These are phyloP conservation scores for Trichoderma virens DNA, from an alignment of 495 filamentous ascomycete species.

Conservation along the genomic window DNA sequence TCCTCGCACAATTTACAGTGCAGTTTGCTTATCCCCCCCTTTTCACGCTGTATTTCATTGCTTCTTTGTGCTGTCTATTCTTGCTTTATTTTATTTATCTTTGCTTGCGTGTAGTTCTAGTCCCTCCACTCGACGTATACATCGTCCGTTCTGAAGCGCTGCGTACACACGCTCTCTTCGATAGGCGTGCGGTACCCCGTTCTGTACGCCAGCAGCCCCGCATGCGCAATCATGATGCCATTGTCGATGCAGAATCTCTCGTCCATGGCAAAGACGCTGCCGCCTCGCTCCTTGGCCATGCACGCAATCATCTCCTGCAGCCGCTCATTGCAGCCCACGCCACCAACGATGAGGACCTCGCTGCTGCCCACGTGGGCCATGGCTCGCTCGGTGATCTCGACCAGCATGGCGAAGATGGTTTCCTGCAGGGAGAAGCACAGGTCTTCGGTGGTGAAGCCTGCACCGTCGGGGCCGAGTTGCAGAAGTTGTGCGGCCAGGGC, in stretches of 20 bases:
- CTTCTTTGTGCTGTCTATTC: not conserved
- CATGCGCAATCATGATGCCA: slow-evolving; percentile 99
- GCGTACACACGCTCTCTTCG: slow-evolving; percentile 82
- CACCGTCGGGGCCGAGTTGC: slow-evolving; percentile 33
- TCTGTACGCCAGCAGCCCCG: slow-evolving; percentile 75
- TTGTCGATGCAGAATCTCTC: slow-evolving; percentile 99
- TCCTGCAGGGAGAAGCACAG: slow-evolving; percentile 94
- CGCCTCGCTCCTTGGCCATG: slow-evolving; percentile 88
- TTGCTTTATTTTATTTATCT: not conserved
- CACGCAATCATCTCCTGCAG: slow-evolving; percentile 97
- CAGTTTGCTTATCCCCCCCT: not conserved
- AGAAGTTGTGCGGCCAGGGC: slow-evolving; percentile 58
- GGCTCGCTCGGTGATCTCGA: slow-evolving; percentile 95
- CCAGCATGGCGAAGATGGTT: slow-evolving; percentile 91
- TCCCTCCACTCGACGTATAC: slow-evolving; percentile 89
- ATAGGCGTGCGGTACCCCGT: slow-evolving; percentile 69
- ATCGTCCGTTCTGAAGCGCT: slow-evolving; percentile 92
- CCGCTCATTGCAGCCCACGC: slow-evolving; percentile 96
- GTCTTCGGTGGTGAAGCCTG: slow-evolving; percentile 66
- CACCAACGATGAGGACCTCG: slow-evolving; percentile 91
- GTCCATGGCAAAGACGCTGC: slow-evolving; percentile 88
- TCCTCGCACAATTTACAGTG: not conserved
- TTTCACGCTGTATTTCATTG: not conserved
- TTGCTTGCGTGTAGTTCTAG: slow-evolving; percentile 24
- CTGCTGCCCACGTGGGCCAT: slow-evolving; percentile 93